Evolutionary conservation across 345 rosid genomes (phyloP).

Genomic region (Adansonia digitata): DNA sequence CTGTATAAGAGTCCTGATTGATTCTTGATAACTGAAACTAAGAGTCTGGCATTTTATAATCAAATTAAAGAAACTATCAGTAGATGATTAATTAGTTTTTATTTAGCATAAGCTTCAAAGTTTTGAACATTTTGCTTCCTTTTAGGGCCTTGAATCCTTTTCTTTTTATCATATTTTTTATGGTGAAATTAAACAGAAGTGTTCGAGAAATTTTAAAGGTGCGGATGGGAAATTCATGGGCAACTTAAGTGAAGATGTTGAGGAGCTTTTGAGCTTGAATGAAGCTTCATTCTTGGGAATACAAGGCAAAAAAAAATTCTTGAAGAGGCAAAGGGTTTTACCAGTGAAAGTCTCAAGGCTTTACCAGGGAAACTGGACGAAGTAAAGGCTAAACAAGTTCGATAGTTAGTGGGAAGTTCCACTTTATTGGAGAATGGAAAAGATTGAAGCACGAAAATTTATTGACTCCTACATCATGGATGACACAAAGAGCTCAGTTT

Average conservation of each 20-base stretch:
- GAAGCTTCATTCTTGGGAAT: conserved; percentile 5
- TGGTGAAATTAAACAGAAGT: background rate
- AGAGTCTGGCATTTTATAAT: too few relatives aligned
- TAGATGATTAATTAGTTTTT: too few relatives aligned
- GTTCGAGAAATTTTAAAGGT: background rate
- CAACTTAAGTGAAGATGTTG: background rate
- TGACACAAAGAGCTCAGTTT: background rate
- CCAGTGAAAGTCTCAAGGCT: background rate
- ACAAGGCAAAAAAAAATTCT: background rate
- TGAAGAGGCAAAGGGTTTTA: background rate
- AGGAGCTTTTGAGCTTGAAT: background rate
- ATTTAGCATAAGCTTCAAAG: too few relatives aligned
- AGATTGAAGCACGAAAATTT: background rate
- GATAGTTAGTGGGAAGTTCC: background rate
- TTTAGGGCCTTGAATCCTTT: background rate
- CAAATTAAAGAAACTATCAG: too few relatives aligned
- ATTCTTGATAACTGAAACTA: too few relatives aligned
- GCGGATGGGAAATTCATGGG: background rate
- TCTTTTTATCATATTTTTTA: background rate
- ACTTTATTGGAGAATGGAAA: conserved; percentile 10
- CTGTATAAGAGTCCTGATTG: too few relatives aligned
- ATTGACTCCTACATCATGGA: background rate
- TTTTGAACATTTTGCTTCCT: background rate
- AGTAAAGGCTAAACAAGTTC: conserved; percentile 2
- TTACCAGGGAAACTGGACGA: background rate